Base-by-base conservation (phyloP, 1,284 basidiomycete genomes). In the Tilletia horrida region DNA sequence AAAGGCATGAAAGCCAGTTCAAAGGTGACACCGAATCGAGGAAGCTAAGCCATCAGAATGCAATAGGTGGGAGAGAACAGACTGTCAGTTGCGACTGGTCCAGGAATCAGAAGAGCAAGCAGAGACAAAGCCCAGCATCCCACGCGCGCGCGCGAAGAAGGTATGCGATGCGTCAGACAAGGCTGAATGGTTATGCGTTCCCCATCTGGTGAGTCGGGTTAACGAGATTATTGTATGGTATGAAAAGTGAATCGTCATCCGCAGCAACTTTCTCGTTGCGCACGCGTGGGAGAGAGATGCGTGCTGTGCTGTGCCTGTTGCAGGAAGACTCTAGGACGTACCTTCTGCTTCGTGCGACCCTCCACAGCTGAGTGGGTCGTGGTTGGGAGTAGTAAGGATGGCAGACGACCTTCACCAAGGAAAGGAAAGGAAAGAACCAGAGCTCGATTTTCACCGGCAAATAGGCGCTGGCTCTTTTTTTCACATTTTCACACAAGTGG, bases 151-250 rank as follows among this genome's bases (percentile, higher is more conserved):
- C 9, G 18, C 11, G 18, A 11, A n/a, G 35, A 40, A 11, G 11
- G 35, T 11, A 40, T 25, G 55, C 14, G 27, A 59, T 31, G 55
- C 55, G 55, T 59, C 55, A 59, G 55, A 59, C 55, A 59, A 59
- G 55, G 55, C 55, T 59, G 55, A 59, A 59, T 59, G 55, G 55
- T 59, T 59, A 21, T 13, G 27, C 16, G 9, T 16, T 59, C 55
- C 55, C 55, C 55, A 59, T 59, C 52, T 57, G 29, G n/a, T 23
- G 16, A 55, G 55, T 59, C 55, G 55, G 55, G 55, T 59, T 59
- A 59, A 59, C 55, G 55, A 59, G 55, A 59, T 59, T 59, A 29
- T 52, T 59, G 55, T 59, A 59, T 59, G 55, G 55, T 59, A 59
- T 59, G 25, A 25, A 59, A 31, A 29, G 23, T 59, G 27, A 40